Conservation (phyloP, 768 basidiomycete genomes). For the Leucocoprinus sp. region DNA sequence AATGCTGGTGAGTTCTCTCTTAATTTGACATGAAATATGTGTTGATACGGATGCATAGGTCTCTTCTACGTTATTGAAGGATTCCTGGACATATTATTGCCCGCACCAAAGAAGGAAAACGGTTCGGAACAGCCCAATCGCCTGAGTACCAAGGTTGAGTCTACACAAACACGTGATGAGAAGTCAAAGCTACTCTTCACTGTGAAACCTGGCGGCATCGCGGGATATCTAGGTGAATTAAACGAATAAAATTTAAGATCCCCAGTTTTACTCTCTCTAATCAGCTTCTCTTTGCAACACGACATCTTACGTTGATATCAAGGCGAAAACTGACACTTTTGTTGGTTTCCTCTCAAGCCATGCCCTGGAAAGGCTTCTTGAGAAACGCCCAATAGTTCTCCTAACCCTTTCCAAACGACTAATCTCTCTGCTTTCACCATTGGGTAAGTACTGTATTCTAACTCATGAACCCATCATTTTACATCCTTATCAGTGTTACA, state of each 20-base stretch:
- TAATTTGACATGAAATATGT: background rate
- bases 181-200: constrained; percentile 78
- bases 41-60: constrained; percentile 30
- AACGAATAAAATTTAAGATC: background rate
- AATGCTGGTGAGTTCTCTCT: constrained; percentile 56
- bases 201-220: constrained; percentile 95
- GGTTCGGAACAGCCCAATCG: constrained; percentile 17
- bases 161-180: constrained; percentile 23
- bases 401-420: constrained; percentile 94
- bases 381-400: constrained; percentile 91
- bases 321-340: constrained; percentile 96
- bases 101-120: constrained; percentile 30
- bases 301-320: constrained; percentile 94
- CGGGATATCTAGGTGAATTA: constrained; percentile 79
- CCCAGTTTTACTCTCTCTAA: constrained; percentile 3
- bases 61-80: constrained; percentile 96
- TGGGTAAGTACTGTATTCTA: constrained; percentile 46
- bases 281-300: constrained; percentile 84
- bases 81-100: constrained; percentile 85
- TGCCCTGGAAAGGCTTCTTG: constrained; percentile 83
- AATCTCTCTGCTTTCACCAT: constrained; percentile 88
- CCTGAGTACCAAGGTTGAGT: constrained; percentile 11
- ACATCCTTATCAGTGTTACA: constrained; percentile 61
- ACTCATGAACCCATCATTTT: background rate
- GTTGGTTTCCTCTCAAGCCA: constrained; percentile 90